Evolutionary conservation across 2,329 filamentous ascomycete species (phyloP).

Genomic region (Volutella citrinella): DNA sequence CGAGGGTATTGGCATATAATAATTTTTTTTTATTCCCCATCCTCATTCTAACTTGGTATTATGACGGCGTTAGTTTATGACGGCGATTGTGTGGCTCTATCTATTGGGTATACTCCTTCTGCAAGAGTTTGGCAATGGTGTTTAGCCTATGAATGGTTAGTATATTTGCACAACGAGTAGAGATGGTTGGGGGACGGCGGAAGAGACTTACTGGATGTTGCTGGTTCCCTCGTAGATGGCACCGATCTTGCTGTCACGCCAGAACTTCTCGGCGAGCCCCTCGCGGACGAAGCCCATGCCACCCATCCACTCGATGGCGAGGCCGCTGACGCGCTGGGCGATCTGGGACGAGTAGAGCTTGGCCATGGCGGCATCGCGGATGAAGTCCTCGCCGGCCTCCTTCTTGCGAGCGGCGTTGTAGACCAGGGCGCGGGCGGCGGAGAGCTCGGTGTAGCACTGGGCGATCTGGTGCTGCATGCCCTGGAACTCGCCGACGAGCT

Average conservation of each 20-base stretch:
- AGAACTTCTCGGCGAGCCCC: slow-evolving; percentile 96
- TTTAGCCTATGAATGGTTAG: slow-evolving; percentile 46
- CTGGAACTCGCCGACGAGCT: slow-evolving; percentile 93
- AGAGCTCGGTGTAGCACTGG: slow-evolving; percentile 91
- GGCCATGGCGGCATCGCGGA: slow-evolving; percentile 95
- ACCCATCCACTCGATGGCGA: slow-evolving; percentile 98
- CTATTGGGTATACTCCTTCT: slow-evolving; percentile 57
- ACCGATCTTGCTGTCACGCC: slow-evolving; percentile 96
- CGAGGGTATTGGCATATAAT: slow-evolving; percentile 1
- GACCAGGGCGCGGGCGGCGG: slow-evolving; percentile 84
- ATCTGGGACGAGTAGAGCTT: slow-evolving; percentile 95
- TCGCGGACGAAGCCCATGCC: slow-evolving; percentile 98
- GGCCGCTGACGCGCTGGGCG: slow-evolving; percentile 77
- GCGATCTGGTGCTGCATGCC: slow-evolving; percentile 99
- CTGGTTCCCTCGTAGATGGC: slow-evolving; percentile 94
- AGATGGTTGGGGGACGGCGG: no score
- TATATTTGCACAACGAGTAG: not conserved
- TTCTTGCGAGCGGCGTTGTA: slow-evolving; percentile 98
- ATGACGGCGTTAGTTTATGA: slow-evolving; percentile 9
- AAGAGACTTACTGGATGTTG: slow-evolving; percentile 68
- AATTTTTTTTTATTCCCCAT: slow-evolving; percentile 12
- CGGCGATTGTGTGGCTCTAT: slow-evolving; percentile 4
- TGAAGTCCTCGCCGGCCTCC: slow-evolving; percentile 94
- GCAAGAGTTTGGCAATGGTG: slow-evolving; percentile 61
- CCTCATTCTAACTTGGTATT: slow-evolving; percentile 6